Conservation (phyloP, 495 filamentous ascomycete species). For the Penicillium ochrochloron region DNA sequence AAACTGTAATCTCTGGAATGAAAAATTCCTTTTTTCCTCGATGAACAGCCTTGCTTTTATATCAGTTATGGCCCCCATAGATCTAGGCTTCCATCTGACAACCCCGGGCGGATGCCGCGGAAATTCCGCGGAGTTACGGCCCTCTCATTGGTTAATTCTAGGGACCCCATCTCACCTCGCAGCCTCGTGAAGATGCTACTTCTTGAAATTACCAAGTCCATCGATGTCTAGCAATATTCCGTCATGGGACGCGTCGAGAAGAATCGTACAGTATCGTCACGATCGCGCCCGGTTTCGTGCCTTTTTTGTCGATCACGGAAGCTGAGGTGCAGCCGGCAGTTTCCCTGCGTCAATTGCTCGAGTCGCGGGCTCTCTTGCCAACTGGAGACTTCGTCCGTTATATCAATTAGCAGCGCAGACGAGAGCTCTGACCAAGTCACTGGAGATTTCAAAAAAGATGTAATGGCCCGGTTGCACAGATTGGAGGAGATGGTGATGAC, state of each 20-base stretch:
- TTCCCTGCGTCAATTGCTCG: slow-evolving; percentile 49
- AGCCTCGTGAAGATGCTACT: background rate
- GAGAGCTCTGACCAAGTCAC: background rate
- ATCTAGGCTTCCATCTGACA: background rate
- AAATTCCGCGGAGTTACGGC: slow-evolving; percentile 27
- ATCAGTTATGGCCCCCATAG: background rate
- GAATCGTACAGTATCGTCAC: slow-evolving; percentile 17
- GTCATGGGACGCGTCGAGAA: slow-evolving; percentile 26
- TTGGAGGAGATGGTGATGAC: slow-evolving; percentile 34
- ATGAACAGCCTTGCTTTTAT: slow-evolving; percentile 11
- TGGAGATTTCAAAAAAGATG: slow-evolving; percentile 17
- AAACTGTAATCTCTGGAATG: background rate
- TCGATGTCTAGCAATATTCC: background rate
- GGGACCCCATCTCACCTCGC: slow-evolving; percentile 2
- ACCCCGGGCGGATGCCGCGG: slow-evolving; percentile 17
- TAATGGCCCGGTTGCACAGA: slow-evolving; percentile 27
- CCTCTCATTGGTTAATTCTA: slow-evolving; percentile 20
- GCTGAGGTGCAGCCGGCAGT: slow-evolving; percentile 46
- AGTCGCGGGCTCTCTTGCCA: slow-evolving; percentile 43
- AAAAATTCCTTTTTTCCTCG: background rate
- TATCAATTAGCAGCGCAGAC: slow-evolving; percentile 7
- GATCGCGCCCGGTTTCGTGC: slow-evolving; percentile 41
- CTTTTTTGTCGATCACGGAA: slow-evolving; percentile 52
- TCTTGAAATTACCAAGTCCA: background rate
- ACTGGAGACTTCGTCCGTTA: slow-evolving; percentile 16